These are phyloP conservation scores for Sordariomycetes sp. DNA, from an alignment of 2,329 filamentous ascomycete species.

Conservation along the genomic window DNA sequence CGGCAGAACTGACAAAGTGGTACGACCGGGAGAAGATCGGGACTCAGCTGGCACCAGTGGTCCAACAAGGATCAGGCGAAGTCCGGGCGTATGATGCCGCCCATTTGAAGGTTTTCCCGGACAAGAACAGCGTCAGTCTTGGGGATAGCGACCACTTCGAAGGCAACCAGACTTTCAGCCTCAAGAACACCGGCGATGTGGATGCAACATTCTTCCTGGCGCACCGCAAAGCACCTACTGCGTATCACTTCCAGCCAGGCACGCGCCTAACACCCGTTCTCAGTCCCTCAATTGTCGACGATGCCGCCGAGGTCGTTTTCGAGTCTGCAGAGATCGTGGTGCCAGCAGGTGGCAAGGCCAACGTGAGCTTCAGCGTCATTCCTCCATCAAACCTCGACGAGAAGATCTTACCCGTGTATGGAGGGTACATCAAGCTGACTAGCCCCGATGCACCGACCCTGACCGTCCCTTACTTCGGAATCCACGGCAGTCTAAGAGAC, in stretches of 20 bases:
- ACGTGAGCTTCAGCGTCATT: too few species aligned
- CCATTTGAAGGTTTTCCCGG: constrained; percentile 41
- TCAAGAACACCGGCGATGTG: constrained; percentile 42
- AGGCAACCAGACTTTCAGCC: constrained; percentile 38
- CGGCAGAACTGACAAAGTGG: constrained; percentile 38
- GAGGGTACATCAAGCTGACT: too few species aligned
- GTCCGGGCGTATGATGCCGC: constrained; percentile 52
- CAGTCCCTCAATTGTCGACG: constrained; percentile 30
- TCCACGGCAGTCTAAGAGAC: too few species aligned
- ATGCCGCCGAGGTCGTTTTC: constrained; percentile 25
- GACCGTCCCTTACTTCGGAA: too few species aligned
- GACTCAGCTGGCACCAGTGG: constrained; percentile 39
- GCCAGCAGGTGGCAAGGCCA: too few species aligned
- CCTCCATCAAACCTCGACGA: too few species aligned
- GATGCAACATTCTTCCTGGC: constrained; percentile 42
- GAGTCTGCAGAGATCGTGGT: too few species aligned
- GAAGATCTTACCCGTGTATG: too few species aligned
- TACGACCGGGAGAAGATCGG: constrained; percentile 29
- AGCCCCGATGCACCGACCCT: too few species aligned
- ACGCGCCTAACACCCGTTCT: constrained; percentile 26
- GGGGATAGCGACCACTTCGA: constrained; percentile 54
- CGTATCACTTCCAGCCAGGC: constrained; percentile 34
- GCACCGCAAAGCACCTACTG: constrained; percentile 39
- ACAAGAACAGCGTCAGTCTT: constrained; percentile 49
- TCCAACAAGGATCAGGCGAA: constrained; percentile 52